Evolutionary conservation across 148 eudicot species (phyloP), one percentile per base, ranked within the genome.

Genomic region (Chenopodium quinoa): DNA sequence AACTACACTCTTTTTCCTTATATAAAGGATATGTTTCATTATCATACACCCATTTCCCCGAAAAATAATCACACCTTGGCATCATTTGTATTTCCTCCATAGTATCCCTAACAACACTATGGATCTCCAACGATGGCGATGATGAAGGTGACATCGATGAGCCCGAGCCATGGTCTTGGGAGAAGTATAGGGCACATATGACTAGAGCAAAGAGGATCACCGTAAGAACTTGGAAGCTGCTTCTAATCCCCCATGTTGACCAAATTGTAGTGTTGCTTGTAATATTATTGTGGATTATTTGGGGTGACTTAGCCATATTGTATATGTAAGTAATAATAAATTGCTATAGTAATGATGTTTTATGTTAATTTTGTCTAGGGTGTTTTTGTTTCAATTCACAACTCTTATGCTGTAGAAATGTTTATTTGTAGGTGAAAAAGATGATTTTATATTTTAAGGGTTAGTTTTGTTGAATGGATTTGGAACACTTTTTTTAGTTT

Each of bases 21-120:
- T 94, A 94, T 75, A 94, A 60, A 65, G 98, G 98, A 77, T 91
- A 90, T 0, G 90, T 79, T 80, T 75, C 60, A 78, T 93, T 89
- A 80, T 93, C 97, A 77, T n/a, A 89, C 75, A 94, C 95, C 98
- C 98, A 94, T 82, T 80, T 93, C 8, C 98, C 98, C 2, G 87
- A 83, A 85, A 89, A 93, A 82, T 91, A 86, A 79, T 94, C 85
- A 78, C 98, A 93, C 11, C 60, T 60, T 74, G 34, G 29, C 77
- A 67, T n/a, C 40, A 27, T 23, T 56, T 77, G 16, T 37, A 37
- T 22, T 58, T 79, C 76, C 63, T 60, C 77, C 50, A 80, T 40
- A 3, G 34, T 19, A 70, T 75, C 62, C 29, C 63, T 69, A 9
- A 10, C 22, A 29, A 31, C 40, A 54, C n/a, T 7, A 74, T 4